Base-by-base conservation (phyloP, 129 eudicot species). In the Lactuca saligna region DNA sequence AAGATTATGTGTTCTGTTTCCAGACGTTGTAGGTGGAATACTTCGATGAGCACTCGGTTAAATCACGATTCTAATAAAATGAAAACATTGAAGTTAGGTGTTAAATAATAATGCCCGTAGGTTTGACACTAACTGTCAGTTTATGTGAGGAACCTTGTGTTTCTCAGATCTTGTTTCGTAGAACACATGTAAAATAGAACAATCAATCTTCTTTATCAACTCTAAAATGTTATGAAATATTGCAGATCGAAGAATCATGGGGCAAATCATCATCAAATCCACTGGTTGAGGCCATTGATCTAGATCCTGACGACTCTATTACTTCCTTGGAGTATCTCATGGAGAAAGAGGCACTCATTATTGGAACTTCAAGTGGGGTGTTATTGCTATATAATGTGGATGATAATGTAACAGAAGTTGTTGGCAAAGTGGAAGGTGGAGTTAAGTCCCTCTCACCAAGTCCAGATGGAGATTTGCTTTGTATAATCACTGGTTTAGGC, bases 401-500 rank as follows among this genome's bases (percentile, higher is more conserved):
- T 34, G 85, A 80, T 71, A 79, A 80, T 42, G 46, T 68, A 48
- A 82, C 88, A 38, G 98, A 93, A 70, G 78, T 77, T 70, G 98
- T 93, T 71, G 98, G 98, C 20, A 75, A 66, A 63, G 88, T 93
- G 67, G 96, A 93, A 75, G 98, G 96, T 34, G 98, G 98, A 29
- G 91, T 93, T n/a, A 87, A 82, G 85, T 81, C 89, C 78, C 74
- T 93, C 66, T 89, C 96, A 61, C 96, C 95, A 4, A 89, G 96
- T 78, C 98, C 98, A 13, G 98, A 89, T 87, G 98, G 98, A 76
- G 96, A 93, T 80, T 81, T 93, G 74, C 90, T 93, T 48, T 91
- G 84, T 57, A 73, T 93, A 68, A 59, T 90, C 48, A 82, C 96
- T 63, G 98, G 96, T 73, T 74, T 93, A 44, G 80, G 95, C 25